Conservation (phyloP, 1,284 basidiomycete genomes). For the Xerocomus nothofagi region DNA sequence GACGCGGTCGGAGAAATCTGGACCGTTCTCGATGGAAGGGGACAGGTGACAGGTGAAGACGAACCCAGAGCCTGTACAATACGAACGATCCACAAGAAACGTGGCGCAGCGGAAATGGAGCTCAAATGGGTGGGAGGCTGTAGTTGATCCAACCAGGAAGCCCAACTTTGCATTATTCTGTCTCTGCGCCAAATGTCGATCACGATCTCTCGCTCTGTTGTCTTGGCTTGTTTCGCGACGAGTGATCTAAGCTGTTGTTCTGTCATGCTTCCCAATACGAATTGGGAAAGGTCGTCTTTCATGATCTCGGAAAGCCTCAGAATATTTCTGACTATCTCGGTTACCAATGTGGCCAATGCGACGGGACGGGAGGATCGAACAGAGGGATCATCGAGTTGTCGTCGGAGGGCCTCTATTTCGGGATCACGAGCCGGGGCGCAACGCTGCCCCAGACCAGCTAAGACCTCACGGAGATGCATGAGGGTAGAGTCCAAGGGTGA, state of each 20-base stretch:
- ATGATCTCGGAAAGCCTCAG: slow-evolving; percentile 55
- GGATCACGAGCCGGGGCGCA: slow-evolving; percentile 67
- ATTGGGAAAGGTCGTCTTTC: slow-evolving; percentile 63
- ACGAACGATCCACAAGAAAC: slow-evolving; percentile 45
- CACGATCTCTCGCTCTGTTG: slow-evolving; percentile 52
- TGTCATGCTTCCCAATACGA: slow-evolving; percentile 58
- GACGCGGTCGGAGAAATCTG: slow-evolving; percentile 7
- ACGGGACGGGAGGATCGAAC: slow-evolving; percentile 14
- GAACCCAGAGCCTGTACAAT: slow-evolving; percentile 49
- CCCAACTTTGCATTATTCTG: slow-evolving; percentile 39
- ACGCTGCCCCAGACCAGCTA: slow-evolving; percentile 50
- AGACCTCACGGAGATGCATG: slow-evolving; percentile 50
- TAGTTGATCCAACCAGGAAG: slow-evolving; percentile 39
- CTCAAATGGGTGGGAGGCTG: slow-evolving; percentile 17
- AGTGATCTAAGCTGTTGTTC: slow-evolving; percentile 54
- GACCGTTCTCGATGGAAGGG: slow-evolving; percentile 34
- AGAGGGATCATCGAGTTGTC: slow-evolving; percentile 39
- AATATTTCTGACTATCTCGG: slow-evolving; percentile 46
- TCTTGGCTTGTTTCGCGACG: slow-evolving; percentile 50
- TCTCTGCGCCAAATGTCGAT: slow-evolving; percentile 50
- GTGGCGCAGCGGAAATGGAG: slow-evolving; percentile 15
- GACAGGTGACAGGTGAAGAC: slow-evolving; percentile 46
- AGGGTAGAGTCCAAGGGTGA: slow-evolving; percentile 60
- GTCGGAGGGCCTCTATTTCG: slow-evolving; percentile 47
- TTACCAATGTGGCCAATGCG: slow-evolving; percentile 42